These are phyloP conservation scores for Phycomyces blakesleeanus DNA, from an alignment of 192 early-diverging fungal species.

Conservation along the genomic window DNA sequence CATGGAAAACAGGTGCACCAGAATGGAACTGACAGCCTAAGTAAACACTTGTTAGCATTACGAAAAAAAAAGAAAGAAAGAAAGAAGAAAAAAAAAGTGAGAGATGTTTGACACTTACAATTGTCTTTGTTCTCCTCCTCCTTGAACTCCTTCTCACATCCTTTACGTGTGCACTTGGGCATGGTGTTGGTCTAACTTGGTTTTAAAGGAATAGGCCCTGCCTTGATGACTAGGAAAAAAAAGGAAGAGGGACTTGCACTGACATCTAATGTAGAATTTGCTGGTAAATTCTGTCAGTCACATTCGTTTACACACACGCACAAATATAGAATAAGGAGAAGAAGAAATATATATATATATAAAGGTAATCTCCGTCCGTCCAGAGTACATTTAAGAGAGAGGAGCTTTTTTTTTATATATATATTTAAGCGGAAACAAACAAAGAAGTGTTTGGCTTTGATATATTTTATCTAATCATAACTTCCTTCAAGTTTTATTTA, in stretches of 20 bases:
- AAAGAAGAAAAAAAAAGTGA: neutral
- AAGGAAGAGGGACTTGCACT: no score
- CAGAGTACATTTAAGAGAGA: no score
- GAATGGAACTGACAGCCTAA: conserved; percentile 84
- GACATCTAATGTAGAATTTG: neutral
- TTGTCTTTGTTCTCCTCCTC: conserved; percentile 69
- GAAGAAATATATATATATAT: no score
- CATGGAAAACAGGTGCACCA: conserved; percentile 91
- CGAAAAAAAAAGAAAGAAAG: neutral
- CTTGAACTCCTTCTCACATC: conserved; percentile 84
- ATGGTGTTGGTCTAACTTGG: conserved; percentile 25
- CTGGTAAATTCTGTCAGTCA: neutral
- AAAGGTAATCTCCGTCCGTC: no score
- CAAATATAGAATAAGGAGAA: neutral
- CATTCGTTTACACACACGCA: neutral
- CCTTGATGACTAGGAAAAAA: neutral
- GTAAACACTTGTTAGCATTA: neutral
- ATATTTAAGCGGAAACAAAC: no score
- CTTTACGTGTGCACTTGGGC: conserved; percentile 69
- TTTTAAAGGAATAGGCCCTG: neutral
- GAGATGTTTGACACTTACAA: conserved; percentile 12
- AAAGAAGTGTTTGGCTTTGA: no score
- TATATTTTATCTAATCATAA: no score
- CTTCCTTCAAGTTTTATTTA: no score
- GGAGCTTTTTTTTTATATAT: no score